Evolutionary conservation across 805 yeast species (phyloP), one percentile per base, ranked within the genome.

Genomic region (Lipomyces chichibuensis): DNA sequence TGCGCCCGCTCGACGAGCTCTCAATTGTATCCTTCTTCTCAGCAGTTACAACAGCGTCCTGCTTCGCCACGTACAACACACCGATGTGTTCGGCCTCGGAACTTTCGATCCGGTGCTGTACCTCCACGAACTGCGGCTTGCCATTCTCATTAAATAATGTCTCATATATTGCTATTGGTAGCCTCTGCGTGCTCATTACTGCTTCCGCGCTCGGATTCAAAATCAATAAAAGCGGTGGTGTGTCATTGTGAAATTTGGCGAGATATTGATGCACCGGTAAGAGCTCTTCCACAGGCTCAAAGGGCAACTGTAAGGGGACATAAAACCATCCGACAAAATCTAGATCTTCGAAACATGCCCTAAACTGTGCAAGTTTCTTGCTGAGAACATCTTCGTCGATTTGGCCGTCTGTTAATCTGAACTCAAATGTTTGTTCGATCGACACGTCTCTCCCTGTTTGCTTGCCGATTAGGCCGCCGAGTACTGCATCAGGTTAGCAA

Each of bases 261-360:
- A 69, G 65, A 20, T 59, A 63, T 17, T 63, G 54, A 46, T 69
- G 71, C 32, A 67, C 55, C 37, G 60, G 63, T 14, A 69, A 59
- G 9, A 69, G 39, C 23, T 55, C 64, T 35, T 58, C 65, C 3
- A 65, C 56, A 25, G 73, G 71, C 63, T 75, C 77, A 23, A 60
- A 66, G 13, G 71, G 69, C n/a, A 67, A 60, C 29, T 14, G 23
- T n/a, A 49, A 11, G 58, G 71, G 70, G 2, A 76, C 70, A 32
- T 71, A 66, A 63, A 75, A 78, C 78, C 78, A 75, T 7, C 80
- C 80, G 13, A 78, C 62, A 14, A 77, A 65, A 7, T 77, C 77
- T 32, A 75, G 72, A 13, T 69, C 69, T 2, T 79, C 77, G 65
- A 75, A 75, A 23, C 75, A 73, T 8, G 72, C 69, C 56, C 72